Base-by-base conservation (phyloP, 768 basidiomycete species). In the Boletus sp. region DNA sequence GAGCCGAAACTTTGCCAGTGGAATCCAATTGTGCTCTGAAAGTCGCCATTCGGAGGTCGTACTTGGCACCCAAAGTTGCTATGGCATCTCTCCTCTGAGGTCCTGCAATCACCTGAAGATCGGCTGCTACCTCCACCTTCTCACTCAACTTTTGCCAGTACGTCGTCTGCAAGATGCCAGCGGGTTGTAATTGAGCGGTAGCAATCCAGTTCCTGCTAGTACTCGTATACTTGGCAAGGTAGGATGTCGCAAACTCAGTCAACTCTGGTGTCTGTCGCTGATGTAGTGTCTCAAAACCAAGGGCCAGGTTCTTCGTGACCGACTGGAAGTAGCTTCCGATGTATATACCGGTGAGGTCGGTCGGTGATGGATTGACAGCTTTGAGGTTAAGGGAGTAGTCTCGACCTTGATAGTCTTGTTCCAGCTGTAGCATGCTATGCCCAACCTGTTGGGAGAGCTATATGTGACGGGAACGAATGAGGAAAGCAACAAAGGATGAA, bases 131-230 rank as follows among this genome's bases (percentile, higher is more conserved):
- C 57, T 98, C 97, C 13, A 99, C 89, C 74, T 96, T 93, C 53
- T 96, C 92, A 70, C 88, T 88, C 55, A 99, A 75, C 69, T 92
- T 94, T 60, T 98, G 94, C 90, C 93, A 97, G 72, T 98, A 99
- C 9, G 93, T 95, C 29, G 94, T 84, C 72, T 94, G 90, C 25
- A 97, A 64, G 46, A 91, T 80, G 23, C 95, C 93, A 15, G 83
- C 78, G 15, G 87, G 81, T 69, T 94, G 93, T 13, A 95, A 58
- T 65, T 92, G 90, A 13, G 92, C 88, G 5, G 94, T 96, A n/a
- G 91, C 93, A 63, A 93, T 94, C 92, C 93, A 95, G 67, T 79
- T 84, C 67, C 83, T 86, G 69, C 84, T 79, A 29, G 78, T 71
- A 58, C 83, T 74, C 0, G 87, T 89, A 70, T 83, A 84, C 74